These are phyloP conservation scores for Globisporangium nunn DNA, from an alignment of 352 stramenopile species.

Conservation along the genomic window DNA sequence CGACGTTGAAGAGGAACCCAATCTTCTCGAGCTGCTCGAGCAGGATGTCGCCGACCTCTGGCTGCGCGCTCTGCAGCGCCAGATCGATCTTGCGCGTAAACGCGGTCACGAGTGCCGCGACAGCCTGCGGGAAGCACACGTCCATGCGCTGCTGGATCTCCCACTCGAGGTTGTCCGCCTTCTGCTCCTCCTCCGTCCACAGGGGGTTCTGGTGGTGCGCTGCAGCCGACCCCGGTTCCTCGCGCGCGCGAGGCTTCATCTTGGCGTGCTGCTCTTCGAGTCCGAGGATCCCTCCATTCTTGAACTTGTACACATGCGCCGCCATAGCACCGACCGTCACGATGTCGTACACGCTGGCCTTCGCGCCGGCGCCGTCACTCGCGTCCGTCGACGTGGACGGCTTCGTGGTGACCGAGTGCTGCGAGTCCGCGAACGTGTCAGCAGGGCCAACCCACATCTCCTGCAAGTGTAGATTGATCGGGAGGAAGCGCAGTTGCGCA, in stretches of 20 bases:
- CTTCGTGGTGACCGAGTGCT: conserved; percentile 16
- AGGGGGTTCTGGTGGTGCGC: conserved; percentile 59
- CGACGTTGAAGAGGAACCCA: conserved; percentile 78
- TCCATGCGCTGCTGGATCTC: conserved; percentile 79
- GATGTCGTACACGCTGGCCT: conserved; percentile 60
- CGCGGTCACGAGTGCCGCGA: conserved; percentile 69
- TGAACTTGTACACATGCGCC: conserved; percentile 86
- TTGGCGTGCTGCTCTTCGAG: conserved; percentile 70
- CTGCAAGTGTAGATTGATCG: conserved; percentile 82
- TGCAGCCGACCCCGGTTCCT: conserved; percentile 31
- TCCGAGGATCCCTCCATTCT: conserved; percentile 74
- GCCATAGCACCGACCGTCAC: conserved; percentile 84
- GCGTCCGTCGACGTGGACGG: conserved; percentile 23
- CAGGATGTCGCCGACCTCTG: conserved; percentile 46
- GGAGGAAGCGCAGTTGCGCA: conserved; percentile 62
- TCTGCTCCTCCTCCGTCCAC: conserved; percentile 81
- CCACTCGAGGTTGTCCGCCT: conserved; percentile 70
- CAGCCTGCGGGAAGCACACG: conserved; percentile 75
- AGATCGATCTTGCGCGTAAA: conserved; percentile 81
- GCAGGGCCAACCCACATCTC: conserved; percentile 81
- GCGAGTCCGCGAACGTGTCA: conserved; percentile 30
- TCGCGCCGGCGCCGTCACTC: conserved; percentile 10
- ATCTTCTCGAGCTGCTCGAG: conserved; percentile 73
- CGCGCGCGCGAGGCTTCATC: conserved; percentile 52
- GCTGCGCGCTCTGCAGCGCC: conserved; percentile 45